Percentiles rank a stretch among this genome's conserved stretches.
These are phyloP conservation scores for Houttuynia cordata DNA, from an alignment of 164 flowering plant genomes.

Conservation along the genomic window DNA sequence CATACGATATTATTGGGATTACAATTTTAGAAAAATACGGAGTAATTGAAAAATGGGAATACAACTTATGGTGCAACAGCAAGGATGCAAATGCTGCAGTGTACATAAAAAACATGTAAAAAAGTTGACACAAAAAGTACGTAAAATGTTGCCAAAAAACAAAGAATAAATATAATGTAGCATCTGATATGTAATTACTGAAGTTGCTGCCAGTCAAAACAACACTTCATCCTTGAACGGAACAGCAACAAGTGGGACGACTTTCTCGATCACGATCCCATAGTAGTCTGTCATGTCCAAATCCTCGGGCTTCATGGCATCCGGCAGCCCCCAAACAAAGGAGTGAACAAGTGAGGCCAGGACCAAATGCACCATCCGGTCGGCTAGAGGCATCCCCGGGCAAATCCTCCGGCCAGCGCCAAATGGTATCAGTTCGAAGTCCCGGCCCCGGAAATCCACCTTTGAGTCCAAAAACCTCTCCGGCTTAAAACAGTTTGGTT, in stretches of 20 bases:
- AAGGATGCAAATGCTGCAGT: no score
- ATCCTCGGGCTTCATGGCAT: slow-evolving; percentile 10
- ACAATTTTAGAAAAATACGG: no score
- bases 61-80: no score
- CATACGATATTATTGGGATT: no score
- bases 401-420: slow-evolving; percentile 56
- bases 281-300: slow-evolving; percentile 24
- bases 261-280: neutral
- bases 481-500: slow-evolving; percentile 34
- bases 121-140: no score
- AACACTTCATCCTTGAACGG: neutral
- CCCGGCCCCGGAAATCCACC: slow-evolving; percentile 33
- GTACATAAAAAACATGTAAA: no score
- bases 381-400: slow-evolving; percentile 37
- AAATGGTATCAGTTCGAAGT: slow-evolving; percentile 38
- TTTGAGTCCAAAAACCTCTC: slow-evolving; percentile 39
- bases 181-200: no score
- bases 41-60: no score
- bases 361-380: slow-evolving; percentile 23
- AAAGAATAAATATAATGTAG: no score
- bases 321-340: slow-evolving; percentile 36
- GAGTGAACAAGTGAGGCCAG: slow-evolving; percentile 34
- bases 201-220: no score
- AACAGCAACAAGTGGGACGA: neutral
- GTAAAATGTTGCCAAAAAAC: no score